A percentile compares a stretch with the other conserved stretches of the same genome.
phyloP scores from a whole-genome alignment of 768 basidiomycete genomes.

The Filobasidium floriforme region DNA sequence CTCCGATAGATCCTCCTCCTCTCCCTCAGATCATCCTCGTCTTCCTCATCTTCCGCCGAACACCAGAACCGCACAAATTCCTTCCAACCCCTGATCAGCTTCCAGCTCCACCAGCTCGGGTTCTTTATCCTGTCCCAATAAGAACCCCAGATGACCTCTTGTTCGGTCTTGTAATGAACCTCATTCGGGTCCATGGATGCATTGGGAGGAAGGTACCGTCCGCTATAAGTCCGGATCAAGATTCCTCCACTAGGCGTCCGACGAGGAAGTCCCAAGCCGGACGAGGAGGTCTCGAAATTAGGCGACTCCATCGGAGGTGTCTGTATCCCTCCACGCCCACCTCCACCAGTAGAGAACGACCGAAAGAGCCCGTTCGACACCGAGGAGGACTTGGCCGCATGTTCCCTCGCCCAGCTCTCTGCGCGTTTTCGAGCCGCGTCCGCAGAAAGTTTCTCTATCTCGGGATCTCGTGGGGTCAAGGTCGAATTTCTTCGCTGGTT shows the following conservation, averaged over 20 bases:
- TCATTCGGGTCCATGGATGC: neutral
- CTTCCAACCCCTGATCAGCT: slow-evolving; percentile 10
- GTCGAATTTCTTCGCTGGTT: neutral
- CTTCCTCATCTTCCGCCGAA: slow-evolving; percentile 14
- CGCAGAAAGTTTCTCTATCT: slow-evolving; percentile 14
- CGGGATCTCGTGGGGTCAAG: slow-evolving; percentile 15
- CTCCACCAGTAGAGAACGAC: slow-evolving; percentile 1
- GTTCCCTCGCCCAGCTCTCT: slow-evolving; percentile 11
- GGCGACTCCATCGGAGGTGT: too few relatives aligned
- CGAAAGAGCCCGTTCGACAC: slow-evolving; percentile 9
- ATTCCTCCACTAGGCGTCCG: neutral
- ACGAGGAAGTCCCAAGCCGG: neutral
- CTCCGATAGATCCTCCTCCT: neutral
- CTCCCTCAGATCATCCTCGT: slow-evolving; percentile 16
- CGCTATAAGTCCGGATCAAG: neutral
- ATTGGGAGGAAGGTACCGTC: neutral
- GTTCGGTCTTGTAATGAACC: slow-evolving; percentile 10
- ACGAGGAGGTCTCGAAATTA: neutral
- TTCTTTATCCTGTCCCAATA: slow-evolving; percentile 7
- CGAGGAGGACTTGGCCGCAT: neutral
- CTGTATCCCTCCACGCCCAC: too few relatives aligned
- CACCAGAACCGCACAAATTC: slow-evolving; percentile 15
- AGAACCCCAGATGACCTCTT: slow-evolving; percentile 15
- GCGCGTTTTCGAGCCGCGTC: slow-evolving; percentile 16
- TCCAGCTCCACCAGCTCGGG: slow-evolving; percentile 16